phyloP scores from a whole-genome alignment of 2,329 filamentous ascomycete species.

The Diaporthe humulicola region DNA sequence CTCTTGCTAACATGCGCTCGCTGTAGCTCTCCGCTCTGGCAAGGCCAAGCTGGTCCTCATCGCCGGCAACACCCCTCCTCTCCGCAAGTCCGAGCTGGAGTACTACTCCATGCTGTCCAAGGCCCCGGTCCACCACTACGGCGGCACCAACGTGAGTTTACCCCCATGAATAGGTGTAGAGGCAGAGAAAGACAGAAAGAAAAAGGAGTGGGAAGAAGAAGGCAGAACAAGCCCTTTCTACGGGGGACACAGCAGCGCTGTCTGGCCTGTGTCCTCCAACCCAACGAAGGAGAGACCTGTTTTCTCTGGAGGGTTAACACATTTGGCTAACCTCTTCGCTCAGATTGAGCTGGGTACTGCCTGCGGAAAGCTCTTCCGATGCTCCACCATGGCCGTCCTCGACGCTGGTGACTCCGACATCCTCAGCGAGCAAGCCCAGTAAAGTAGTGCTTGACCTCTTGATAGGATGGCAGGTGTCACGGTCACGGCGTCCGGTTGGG shows the following conservation, averaged over 20 bases:
- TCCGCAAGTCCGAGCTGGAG: slow-evolving; percentile 97
- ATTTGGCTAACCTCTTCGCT: slow-evolving; percentile 65
- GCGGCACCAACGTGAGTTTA: slow-evolving; percentile 95
- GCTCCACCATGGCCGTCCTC: slow-evolving; percentile 96
- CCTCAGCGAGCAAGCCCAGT: slow-evolving; percentile 81
- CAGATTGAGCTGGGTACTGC: slow-evolving; percentile 98
- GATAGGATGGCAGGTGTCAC: slow-evolving; percentile 28
- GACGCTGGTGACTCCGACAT: slow-evolving; percentile 99
- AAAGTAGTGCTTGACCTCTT: slow-evolving; percentile 57
- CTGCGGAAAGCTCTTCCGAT: slow-evolving; percentile 99
- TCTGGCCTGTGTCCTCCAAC: slow-evolving; percentile 52
- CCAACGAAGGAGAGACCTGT: slow-evolving; percentile 89
- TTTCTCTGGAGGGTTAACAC: slow-evolving; percentile 86
- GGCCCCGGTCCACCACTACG: slow-evolving; percentile 97
- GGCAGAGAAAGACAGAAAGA: neutral
- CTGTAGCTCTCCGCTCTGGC: slow-evolving; percentile 86
- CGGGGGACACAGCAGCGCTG: slow-evolving; percentile 14
- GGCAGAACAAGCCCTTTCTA: slow-evolving; percentile 33
- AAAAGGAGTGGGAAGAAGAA: neutral
- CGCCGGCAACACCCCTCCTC: slow-evolving; percentile 94
- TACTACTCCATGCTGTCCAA: slow-evolving; percentile 95
- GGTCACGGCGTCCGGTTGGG: slow-evolving; percentile 38
- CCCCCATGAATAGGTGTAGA: slow-evolving; percentile 7
- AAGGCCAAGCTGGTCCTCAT: slow-evolving; percentile 98
- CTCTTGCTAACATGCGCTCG: slow-evolving; percentile 65